Conservation (phyloP, 257 asterid genomes). For the Fraxinus pennsylvanica region DNA sequence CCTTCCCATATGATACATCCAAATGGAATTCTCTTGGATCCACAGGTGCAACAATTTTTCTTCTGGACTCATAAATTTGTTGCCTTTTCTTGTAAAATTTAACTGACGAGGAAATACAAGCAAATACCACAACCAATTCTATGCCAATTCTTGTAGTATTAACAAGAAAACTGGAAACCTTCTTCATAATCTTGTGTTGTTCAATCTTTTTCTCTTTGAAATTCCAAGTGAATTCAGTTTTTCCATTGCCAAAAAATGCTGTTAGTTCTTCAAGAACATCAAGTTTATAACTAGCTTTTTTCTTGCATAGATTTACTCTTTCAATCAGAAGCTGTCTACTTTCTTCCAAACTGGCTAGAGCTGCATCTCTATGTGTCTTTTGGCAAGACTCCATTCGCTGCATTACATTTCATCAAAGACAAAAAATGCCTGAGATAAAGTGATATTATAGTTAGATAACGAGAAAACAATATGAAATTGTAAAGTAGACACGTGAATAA, state of each 20-base stretch:
- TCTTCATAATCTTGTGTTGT: conserved; percentile 11
- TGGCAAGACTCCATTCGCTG: conserved; percentile 40
- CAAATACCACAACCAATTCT: conserved; percentile 38
- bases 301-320: conserved; percentile 30
- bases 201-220: conserved; percentile 16
- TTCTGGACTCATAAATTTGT: conserved; percentile 9
- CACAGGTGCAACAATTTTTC: conserved; percentile 2
- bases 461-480: not conserved
- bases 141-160: conserved; percentile 35
- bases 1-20: conserved; percentile 53
- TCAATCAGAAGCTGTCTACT: conserved; percentile 43
- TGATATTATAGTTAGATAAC: not conserved
- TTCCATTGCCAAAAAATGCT: conserved; percentile 36
- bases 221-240: conserved; percentile 25
- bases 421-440: not conserved
- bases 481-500: not conserved
- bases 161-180: conserved; percentile 23
- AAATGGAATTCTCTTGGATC: conserved; percentile 25
- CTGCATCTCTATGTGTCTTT: conserved; percentile 31
- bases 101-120: conserved; percentile 31
- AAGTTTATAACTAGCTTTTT: conserved; percentile 17
- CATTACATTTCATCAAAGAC: not conserved
- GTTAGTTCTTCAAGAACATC: conserved; percentile 41
- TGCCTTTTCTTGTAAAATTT: conserved; percentile 24
- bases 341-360: conserved; percentile 41